Base-by-base conservation (phyloP, 176 grass and related monocot genomes). In the Oryza punctata region DNA sequence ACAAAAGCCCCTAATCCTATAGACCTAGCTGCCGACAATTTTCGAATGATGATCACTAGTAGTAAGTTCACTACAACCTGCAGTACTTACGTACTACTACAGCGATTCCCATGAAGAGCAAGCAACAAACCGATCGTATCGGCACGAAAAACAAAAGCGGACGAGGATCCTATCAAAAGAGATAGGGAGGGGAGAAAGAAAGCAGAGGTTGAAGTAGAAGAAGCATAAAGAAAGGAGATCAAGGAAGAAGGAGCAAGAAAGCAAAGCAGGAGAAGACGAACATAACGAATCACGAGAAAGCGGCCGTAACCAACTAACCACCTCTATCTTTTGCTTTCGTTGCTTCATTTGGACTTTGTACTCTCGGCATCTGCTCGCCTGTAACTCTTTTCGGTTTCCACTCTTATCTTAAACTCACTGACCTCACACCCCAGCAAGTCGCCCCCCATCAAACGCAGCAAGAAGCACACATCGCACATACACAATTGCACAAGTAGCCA, bases 241-340 rank as follows among this genome's bases (percentile, higher is more conserved):
- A 40, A 70, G 32, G 75, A 33, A 33, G n/a, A 45, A 2, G 71
- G n/a, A 13, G n/a, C 60, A 91, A 87, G 32, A 33, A 33, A 67
- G 84, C 83, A 68, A 68, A 61, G 45, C 74, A 73, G 5, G 69
- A 66, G 59, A 28, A 21, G 82, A 85, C 27, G 78, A 94, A 83
- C 78, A 69, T 80, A 85, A 70, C 95, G 90, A 93, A 98, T 93
- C 85, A 91, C 93, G 96, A 96, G 87, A 95, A 96, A 95, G 87
- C 81, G 72, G 23, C 57, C 75, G 26, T 23, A 78, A 44, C 79
- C 69, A 92, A 85, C 82, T 57, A 92, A 85, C 82, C 44, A 87
- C 85, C 41, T 76, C 80, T 19, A 75, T 63, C 90, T 98, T 93
- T 93, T 90, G 66, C 88, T 93, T 92, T 95, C 86, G 86, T 89